phyloP scores from a whole-genome alignment of 2,329 filamentous ascomycete species.

The Beauveria medogensis region DNA sequence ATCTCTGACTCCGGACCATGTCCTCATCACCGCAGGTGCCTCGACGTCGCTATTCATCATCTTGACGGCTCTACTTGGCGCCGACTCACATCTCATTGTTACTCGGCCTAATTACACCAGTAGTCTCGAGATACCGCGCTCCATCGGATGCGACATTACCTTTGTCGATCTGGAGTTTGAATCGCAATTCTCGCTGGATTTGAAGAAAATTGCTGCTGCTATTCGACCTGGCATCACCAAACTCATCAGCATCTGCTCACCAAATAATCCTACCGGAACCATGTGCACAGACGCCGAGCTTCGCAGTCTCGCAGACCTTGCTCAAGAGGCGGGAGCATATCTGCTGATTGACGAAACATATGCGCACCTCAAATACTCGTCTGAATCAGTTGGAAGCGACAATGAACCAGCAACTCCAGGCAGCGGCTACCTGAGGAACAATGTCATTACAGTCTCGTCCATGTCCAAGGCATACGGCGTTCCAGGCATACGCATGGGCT shows the following conservation, averaged over 20 bases:
- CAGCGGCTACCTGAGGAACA: neutral
- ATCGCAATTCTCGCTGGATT: constrained; percentile 13
- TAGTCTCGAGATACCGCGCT: constrained; percentile 17
- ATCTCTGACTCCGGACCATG: constrained; percentile 12
- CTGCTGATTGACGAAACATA: constrained; percentile 20
- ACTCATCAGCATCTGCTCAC: constrained; percentile 17
- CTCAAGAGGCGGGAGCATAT: constrained; percentile 10
- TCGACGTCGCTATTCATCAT: constrained; percentile 17
- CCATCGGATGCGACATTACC: constrained; percentile 18
- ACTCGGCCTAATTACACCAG: constrained; percentile 19
- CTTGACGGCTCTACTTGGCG: constrained; percentile 13
- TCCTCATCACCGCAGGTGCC: constrained; percentile 18
- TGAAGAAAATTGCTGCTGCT: constrained; percentile 11
- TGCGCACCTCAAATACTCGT: constrained; percentile 13
- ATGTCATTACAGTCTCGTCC: constrained; percentile 18
- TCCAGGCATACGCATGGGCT: constrained; percentile 18
- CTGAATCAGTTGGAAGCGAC: constrained; percentile 6
- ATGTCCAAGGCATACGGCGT: constrained; percentile 18
- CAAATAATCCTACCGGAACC: constrained; percentile 18
- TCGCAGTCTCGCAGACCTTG: constrained; percentile 9
- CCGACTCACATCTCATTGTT: constrained; percentile 16
- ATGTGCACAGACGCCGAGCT: constrained; percentile 7
- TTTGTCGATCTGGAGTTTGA: constrained; percentile 17
- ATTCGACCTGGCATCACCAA: constrained; percentile 16
- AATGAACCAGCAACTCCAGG: too few relatives aligned